Conservation (phyloP, 2,329 filamentous ascomycete genomes). For the Periconia sp. region DNA sequence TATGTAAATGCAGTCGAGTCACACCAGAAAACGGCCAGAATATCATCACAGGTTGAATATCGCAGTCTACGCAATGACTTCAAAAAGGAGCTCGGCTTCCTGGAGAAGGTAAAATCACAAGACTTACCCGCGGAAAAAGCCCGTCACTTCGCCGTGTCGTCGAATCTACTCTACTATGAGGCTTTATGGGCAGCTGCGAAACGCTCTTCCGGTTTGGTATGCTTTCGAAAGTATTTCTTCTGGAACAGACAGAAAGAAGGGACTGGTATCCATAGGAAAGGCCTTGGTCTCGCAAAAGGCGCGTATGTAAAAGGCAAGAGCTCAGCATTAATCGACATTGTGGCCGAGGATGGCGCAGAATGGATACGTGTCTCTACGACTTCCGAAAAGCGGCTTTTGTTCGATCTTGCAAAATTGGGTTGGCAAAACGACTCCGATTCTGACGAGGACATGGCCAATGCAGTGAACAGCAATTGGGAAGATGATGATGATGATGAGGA, state of each 20-base stretch:
- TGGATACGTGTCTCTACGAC: constrained; percentile 74
- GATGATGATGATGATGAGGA: constrained; percentile 60
- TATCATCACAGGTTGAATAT: constrained; percentile 46
- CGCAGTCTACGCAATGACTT: constrained; percentile 41
- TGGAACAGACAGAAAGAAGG: constrained; percentile 38
- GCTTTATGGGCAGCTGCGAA: constrained; percentile 69
- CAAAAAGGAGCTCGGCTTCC: constrained; percentile 41
- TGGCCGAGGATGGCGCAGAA: constrained; percentile 65
- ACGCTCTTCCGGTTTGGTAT: constrained; percentile 60
- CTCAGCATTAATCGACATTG: constrained; percentile 67
- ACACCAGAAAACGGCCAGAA: constrained; percentile 37
- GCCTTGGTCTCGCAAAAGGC: constrained; percentile 30
- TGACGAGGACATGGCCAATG: constrained; percentile 30
- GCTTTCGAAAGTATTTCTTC: constrained; percentile 54
- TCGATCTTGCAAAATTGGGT: constrained; percentile 72
- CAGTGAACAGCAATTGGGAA: constrained; percentile 27
- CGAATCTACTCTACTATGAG: constrained; percentile 70
- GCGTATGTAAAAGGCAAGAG: constrained; percentile 53
- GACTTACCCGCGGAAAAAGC: constrained; percentile 35
- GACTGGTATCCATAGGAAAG: constrained; percentile 20
- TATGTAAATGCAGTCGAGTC: constrained; percentile 45
- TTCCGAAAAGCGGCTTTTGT: constrained; percentile 67
- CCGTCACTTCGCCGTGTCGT: constrained; percentile 66
- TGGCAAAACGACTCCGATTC: constrained; percentile 60
- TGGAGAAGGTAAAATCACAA: constrained; percentile 33